Conservation (phyloP, 129 eudicot species). For the Flaveria bidentis region DNA sequence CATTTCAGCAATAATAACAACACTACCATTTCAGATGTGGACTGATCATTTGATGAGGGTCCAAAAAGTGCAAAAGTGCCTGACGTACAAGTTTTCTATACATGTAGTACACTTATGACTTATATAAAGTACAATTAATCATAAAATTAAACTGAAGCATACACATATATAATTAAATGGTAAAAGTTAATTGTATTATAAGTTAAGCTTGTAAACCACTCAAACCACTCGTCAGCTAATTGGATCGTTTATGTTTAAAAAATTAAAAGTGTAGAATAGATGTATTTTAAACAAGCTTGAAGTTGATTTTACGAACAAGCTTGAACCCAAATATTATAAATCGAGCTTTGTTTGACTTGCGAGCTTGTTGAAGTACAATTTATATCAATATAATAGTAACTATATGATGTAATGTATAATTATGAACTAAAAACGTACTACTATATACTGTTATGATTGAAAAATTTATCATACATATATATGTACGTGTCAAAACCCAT, state of each 20-base stretch:
- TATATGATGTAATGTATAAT: neutral
- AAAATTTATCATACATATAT: too few species aligned
- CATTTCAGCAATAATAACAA: constrained; percentile 2
- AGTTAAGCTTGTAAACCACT: too few species aligned
- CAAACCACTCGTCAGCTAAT: too few species aligned
- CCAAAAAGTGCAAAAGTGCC: constrained; percentile 21
- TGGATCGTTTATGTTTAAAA: too few species aligned
- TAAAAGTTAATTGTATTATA: too few species aligned
- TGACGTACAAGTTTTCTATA: neutral
- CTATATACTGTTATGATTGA: neutral
- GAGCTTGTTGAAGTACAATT: neutral
- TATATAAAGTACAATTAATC: neutral
- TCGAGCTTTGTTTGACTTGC: neutral
- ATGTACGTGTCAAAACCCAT: too few species aligned
- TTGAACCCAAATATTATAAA: too few species aligned
- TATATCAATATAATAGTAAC: too few species aligned
- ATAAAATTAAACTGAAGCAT: neutral
- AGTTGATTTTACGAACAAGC: neutral
- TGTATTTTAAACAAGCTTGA: neutral
- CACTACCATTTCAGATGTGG: constrained; percentile 11
- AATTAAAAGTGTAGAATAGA: too few species aligned
- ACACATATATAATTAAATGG: neutral
- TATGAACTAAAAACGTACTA: too few species aligned
- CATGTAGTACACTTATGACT: constrained; percentile 9
- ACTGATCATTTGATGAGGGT: neutral